Evolutionary conservation across 768 basidiomycete species (phyloP), one percentile per base, ranked within the genome.

Genomic region (Strobilomyces echinocephalus): DNA sequence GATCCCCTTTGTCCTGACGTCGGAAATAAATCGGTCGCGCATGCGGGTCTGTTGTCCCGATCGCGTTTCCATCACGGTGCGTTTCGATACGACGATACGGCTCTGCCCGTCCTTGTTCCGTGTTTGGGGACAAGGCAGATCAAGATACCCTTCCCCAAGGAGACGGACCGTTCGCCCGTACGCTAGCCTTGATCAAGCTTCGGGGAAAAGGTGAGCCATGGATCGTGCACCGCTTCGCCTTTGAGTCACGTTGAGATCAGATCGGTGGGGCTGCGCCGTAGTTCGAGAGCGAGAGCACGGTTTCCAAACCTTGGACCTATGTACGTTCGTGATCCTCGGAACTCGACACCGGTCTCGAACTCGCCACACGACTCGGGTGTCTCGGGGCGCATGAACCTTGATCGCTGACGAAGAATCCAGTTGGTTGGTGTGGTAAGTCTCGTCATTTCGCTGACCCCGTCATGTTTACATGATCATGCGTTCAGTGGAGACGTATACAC

Each of bases 341-440:
- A 82, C 74, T 6, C 82, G 82, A 86, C 50, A 77, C 77, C 57
- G 84, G 84, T 8, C 65, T 90, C 33, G 79, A 75, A 34, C 64
- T 80, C 2, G 82, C 83, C 0, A 80, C 80, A 2, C 72, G 82
- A 18, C 69, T 88, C 54, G 80, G 79, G 59, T 71, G 72, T 28
- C 66, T 85, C 16, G 79, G 24, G 30, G 76, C 28, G 68, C 86
- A n/a, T 63, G 70, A 7, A 68, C 74, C 0, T 68, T 88, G 21
- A 63, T 81, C 36, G 67, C 85, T 8, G 84, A 85, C 60, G 69
- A 72, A 54, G 74, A 76, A 47, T 64, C 10, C 66, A 73, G 15
- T 67, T 79, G 4, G 79, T 81, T 3, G 79, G 80, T 56, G 73
- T 21, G 28, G 55, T 56, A 42, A 36, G 44, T 28, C 3, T 1